Evolutionary conservation across 2,329 filamentous ascomycete genomes (phyloP).

Genomic region (Xylaria sp.): DNA sequence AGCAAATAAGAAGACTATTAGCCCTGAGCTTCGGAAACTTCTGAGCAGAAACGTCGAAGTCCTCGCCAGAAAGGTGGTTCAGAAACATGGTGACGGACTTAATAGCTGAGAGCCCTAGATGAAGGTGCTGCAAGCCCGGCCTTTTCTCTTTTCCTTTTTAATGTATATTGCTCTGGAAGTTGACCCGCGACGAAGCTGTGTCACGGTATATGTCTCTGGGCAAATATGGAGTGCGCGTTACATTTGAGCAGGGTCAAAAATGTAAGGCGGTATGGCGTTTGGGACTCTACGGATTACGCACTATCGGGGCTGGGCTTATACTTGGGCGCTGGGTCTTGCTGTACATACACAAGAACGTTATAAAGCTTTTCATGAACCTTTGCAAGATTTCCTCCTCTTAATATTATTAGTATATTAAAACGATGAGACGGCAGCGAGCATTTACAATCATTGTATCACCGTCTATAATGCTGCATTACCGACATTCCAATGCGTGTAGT

Average conservation of each 20-base stretch:
- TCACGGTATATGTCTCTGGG: not conserved
- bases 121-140: no score
- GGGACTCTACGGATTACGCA: not conserved
- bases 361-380: no score
- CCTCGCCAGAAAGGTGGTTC: constrained; percentile 36
- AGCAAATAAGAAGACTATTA: constrained; percentile 57
- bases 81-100: constrained; percentile 37
- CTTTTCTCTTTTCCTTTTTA: no score
- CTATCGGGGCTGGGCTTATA: not conserved
- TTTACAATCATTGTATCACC: no score
- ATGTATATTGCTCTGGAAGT: not conserved
- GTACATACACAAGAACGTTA: not conserved
- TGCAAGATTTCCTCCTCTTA: no score
- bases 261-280: constrained; percentile 13
- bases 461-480: no score
- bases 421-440: no score
- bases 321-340: not conserved
- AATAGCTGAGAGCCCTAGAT: no score
- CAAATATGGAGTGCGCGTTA: not conserved
- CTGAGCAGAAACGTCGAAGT: constrained; percentile 50
- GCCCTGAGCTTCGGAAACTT: constrained; percentile 61
- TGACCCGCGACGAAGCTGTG: not conserved
- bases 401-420: no score
- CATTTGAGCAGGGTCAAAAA: not conserved
- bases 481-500: no score